Evolutionary conservation across 139 green algal species (phyloP), one percentile per base, ranked within the genome.

Genomic region (Dunaliella primolecta): DNA sequence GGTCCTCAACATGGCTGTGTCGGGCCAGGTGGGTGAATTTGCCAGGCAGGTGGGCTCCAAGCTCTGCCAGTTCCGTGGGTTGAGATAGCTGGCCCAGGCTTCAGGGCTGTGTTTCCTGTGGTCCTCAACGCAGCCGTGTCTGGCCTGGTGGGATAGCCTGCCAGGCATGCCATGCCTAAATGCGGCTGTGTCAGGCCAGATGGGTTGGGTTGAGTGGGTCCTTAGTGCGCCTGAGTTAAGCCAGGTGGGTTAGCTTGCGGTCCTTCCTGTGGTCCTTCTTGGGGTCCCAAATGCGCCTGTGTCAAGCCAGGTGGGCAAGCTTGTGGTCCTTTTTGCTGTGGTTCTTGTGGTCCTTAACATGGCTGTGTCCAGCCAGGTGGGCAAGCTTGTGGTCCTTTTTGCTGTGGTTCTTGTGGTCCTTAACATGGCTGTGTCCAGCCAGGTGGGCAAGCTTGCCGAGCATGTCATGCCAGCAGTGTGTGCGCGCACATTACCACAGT

Each of bases 1-100:
- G 75, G 20, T 81, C 2, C 71, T 77, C 11, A 90, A 94, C 78
- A 76, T 98, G 33, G 86, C 90, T 32, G 72, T 97, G 35, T 91
- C n/a, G 7, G 30, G 72, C 3, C 30, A 36, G 72, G 46, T 64
- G 46, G 7, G 46, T 64, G 46, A n/a, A n/a, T n/a, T n/a, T n/a
- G n/a, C n/a, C n/a, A n/a, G n/a, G n/a, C n/a, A n/a, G n/a, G n/a
- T n/a, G n/a, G n/a, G n/a, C n/a, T n/a, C n/a, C n/a, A n/a, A n/a
- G n/a, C n/a, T n/a, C n/a, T n/a, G n/a, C n/a, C n/a, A n/a, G n/a
- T n/a, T n/a, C n/a, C n/a, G n/a, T n/a, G n/a, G n/a, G n/a, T n/a
- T n/a, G n/a, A n/a, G n/a, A n/a, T n/a, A n/a, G n/a, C n/a, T n/a
- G 96, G 96, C 0, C 96, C 96, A 1, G 96, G 99, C 82, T 91